A percentile compares a stretch with the other conserved stretches of the same genome.
phyloP scores from a whole-genome alignment of 208 protist species.

The Trypanosomatidae sp. region DNA sequence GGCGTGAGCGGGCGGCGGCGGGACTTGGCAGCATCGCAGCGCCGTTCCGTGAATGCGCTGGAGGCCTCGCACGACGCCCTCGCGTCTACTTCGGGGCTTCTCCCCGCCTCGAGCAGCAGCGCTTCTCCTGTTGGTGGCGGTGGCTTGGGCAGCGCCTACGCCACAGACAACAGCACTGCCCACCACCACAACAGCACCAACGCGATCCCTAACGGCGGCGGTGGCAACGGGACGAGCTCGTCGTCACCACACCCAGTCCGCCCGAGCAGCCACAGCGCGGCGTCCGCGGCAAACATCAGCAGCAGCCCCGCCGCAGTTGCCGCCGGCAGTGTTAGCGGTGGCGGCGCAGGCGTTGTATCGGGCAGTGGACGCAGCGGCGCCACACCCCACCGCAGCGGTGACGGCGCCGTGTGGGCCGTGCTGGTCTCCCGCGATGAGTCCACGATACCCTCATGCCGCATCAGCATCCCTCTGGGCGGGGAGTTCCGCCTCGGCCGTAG shows the following conservation, averaged over 20 bases:
- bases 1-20: neutral
- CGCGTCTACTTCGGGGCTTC: too few species aligned
- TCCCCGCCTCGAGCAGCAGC: too few species aligned
- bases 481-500: slow-evolving; percentile 84
- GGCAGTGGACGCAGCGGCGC: slow-evolving; percentile 17
- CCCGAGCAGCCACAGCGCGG: too few species aligned
- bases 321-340: slow-evolving; percentile 3
- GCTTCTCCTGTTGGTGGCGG: too few species aligned
- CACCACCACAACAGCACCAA: too few species aligned
- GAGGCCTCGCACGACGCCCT: slow-evolving; percentile 22
- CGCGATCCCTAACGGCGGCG: too few species aligned
- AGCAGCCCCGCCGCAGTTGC: neutral
- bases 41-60: slow-evolving; percentile 2
- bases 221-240: too few species aligned
- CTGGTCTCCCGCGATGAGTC: slow-evolving; percentile 73
- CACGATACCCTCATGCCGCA: slow-evolving; percentile 65
- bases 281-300: too few species aligned
- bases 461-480: slow-evolving; percentile 49
- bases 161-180: too few species aligned
- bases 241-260: too few species aligned
- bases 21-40: neutral
- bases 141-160: too few species aligned
- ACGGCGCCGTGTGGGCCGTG: slow-evolving; percentile 61
- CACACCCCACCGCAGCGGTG: slow-evolving; percentile 10
- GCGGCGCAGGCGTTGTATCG: neutral